A percentile compares a stretch with the other conserved stretches of the same genome.
Conservation (phyloP, 345 rosid genomes). For the Boechera divaricarpa region DNA sequence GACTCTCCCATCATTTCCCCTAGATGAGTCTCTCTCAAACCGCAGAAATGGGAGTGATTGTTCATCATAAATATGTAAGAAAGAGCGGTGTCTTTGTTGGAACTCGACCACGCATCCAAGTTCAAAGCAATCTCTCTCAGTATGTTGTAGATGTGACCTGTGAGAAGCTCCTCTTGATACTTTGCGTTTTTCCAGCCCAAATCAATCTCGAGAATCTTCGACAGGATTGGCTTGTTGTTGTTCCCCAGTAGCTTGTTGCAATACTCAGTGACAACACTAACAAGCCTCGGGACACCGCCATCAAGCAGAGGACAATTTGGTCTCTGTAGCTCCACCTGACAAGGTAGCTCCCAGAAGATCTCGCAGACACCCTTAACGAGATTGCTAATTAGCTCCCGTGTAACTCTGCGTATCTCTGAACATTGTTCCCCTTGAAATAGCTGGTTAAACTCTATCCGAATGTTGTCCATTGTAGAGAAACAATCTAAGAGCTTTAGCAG, state of each 20-base stretch:
- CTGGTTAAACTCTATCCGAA: slow-evolving; percentile 67
- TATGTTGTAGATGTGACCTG: slow-evolving; percentile 55
- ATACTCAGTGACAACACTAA: slow-evolving; percentile 66
- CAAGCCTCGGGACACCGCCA: slow-evolving; percentile 66
- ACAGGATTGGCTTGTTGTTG: slow-evolving; percentile 58
- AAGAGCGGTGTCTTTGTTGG: slow-evolving; percentile 48
- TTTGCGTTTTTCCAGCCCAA: slow-evolving; percentile 70
- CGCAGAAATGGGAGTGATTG: slow-evolving; percentile 69
- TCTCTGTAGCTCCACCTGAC: slow-evolving; percentile 72
- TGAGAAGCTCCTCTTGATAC: slow-evolving; percentile 55
- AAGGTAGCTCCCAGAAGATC: slow-evolving; percentile 75
- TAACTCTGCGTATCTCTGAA: slow-evolving; percentile 56
- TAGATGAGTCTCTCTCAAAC: slow-evolving; percentile 62
- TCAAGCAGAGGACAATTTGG: slow-evolving; percentile 57
- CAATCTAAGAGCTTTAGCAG: slow-evolving; percentile 69
- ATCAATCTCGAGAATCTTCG: slow-evolving; percentile 59
- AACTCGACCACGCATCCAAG: slow-evolving; percentile 75
- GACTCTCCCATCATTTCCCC: slow-evolving; percentile 82
- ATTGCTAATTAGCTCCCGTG: slow-evolving; percentile 62
- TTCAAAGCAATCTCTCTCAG: slow-evolving; percentile 69
- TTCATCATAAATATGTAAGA: slow-evolving; percentile 91
- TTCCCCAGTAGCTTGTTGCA: slow-evolving; percentile 66
- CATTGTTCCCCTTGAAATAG: slow-evolving; percentile 66
- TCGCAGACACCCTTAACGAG: slow-evolving; percentile 65
- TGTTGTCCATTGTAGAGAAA: slow-evolving; percentile 59